Evolutionary conservation across 495 filamentous ascomycete species (phyloP).

Genomic region (Hypomontagnella monticulosa): DNA sequence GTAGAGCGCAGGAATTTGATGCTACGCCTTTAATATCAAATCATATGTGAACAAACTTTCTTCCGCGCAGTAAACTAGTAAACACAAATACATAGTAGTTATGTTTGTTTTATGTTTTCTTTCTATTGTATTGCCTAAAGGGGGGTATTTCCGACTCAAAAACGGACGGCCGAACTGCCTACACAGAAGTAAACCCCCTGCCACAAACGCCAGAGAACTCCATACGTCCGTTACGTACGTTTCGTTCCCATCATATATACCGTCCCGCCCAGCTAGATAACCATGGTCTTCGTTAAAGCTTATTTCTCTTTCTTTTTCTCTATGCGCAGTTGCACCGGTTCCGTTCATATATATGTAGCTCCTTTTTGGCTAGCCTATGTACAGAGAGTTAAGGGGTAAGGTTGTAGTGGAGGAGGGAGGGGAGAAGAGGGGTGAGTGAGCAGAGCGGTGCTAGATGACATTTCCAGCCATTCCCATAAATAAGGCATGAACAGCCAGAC

Average conservation of each 20-base stretch:
- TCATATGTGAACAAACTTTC: no score
- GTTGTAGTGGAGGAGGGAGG: neutral
- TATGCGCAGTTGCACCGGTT: neutral
- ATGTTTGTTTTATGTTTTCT: no score
- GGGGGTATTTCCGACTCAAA: slow-evolving; percentile 41
- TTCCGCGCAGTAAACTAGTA: no score
- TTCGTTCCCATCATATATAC: no score
- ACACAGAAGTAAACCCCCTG: neutral
- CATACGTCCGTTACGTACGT: neutral
- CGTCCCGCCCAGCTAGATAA: no score
- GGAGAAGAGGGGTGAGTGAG: neutral
- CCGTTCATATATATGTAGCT: neutral
- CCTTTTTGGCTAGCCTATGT: slow-evolving; percentile 15
- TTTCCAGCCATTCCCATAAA: slow-evolving; percentile 94
- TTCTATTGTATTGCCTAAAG: slow-evolving; percentile 24
- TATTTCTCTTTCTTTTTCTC: neutral
- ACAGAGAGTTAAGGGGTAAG: neutral
- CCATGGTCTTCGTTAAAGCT: no score
- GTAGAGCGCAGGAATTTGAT: slow-evolving; percentile 9
- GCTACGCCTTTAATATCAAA: neutral
- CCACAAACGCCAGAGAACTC: slow-evolving; percentile 15
- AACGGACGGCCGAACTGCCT: neutral
- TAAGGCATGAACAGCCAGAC: slow-evolving; percentile 89
- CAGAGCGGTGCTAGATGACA: slow-evolving; percentile 55
- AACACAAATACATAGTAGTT: no score